A percentile compares a stretch with the other conserved stretches of the same genome.
These are phyloP conservation scores for Colletotrichum noveboracense DNA, from an alignment of 2,329 filamentous ascomycete species.

Conservation along the genomic window DNA sequence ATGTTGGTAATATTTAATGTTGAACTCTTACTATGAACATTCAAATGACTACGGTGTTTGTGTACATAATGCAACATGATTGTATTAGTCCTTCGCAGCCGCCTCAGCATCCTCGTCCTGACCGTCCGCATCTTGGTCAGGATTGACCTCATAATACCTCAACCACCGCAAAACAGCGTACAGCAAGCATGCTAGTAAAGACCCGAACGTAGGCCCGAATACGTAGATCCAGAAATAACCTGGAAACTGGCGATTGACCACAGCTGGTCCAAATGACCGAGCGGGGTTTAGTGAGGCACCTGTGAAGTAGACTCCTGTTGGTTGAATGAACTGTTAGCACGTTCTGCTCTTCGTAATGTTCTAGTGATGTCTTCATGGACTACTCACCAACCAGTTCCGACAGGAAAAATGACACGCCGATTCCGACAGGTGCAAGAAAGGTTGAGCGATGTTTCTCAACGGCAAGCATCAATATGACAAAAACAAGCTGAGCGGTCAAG, in stretches of 20 bases:
- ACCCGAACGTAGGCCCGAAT: constrained; percentile 56
- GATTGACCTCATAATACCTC: constrained; percentile 56
- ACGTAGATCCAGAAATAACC: constrained; percentile 61
- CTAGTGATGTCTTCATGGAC: fast-evolving
- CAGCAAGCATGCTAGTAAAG: constrained; percentile 51
- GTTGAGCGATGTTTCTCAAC: constrained; percentile 77
- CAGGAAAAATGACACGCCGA: constrained; percentile 74
- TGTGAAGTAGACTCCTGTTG: constrained; percentile 47
- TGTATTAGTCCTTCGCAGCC: background rate
- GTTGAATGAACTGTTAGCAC: background rate
- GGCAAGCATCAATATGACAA: constrained; percentile 73
- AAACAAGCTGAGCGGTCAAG: constrained; percentile 66
- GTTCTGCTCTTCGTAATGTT: background rate
- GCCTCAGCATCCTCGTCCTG: background rate
- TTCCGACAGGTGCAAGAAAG: constrained; percentile 73
- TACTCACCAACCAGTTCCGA: constrained; percentile 44
- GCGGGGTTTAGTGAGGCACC: constrained; percentile 56
- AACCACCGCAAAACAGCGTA: constrained; percentile 57
- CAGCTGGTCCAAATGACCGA: constrained; percentile 54
- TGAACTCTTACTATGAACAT: background rate
- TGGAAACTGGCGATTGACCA: constrained; percentile 43
- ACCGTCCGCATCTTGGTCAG: constrained; percentile 48
- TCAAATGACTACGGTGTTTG: background rate
- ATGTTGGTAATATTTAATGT: background rate
- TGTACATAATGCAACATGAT: background rate